These are phyloP conservation scores for Metarhizium sp. DNA, from an alignment of 2,329 filamentous ascomycete species.

Conservation along the genomic window DNA sequence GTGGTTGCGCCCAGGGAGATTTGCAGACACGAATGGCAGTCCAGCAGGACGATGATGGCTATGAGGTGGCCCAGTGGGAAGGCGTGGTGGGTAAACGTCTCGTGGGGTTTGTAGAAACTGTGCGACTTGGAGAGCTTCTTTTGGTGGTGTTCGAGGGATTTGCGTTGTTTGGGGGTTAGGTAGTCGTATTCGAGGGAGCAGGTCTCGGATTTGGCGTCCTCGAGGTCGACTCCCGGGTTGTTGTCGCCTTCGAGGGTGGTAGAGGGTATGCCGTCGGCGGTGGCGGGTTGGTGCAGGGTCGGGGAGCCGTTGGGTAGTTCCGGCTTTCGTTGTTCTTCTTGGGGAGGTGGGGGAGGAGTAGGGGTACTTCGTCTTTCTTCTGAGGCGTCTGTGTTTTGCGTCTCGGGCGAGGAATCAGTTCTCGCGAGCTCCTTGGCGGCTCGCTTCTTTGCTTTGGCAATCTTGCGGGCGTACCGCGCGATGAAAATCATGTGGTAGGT, in stretches of 20 bases:
- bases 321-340: not conserved
- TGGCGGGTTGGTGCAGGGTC: not conserved
- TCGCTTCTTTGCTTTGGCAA: conserved; percentile 33
- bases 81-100: conserved; percentile 71
- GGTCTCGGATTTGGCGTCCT: conserved; percentile 26
- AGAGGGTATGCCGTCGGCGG: not conserved
- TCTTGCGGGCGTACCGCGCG: conserved; percentile 48
- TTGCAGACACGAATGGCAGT: conserved; percentile 71
- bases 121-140: conserved; percentile 73
- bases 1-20: conserved; percentile 71
- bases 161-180: conserved; percentile 56
- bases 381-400: conserved; percentile 5
- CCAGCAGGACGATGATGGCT: conserved; percentile 68
- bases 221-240: conserved; percentile 22
- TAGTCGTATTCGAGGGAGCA: conserved; percentile 47
- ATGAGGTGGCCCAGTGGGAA: conserved; percentile 69
- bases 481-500: conserved; percentile 86
- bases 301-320: not conserved
- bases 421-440: not conserved
- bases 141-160: conserved; percentile 65
- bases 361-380: not conserved
- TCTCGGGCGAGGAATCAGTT: conserved; percentile 7
- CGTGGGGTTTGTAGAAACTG: conserved; percentile 83
- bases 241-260: conserved; percentile 15
- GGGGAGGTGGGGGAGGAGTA: too few species aligned